Evolutionary conservation across 371 early-diverging fungal species (phyloP).

Genomic region (Mortierella sp.): DNA sequence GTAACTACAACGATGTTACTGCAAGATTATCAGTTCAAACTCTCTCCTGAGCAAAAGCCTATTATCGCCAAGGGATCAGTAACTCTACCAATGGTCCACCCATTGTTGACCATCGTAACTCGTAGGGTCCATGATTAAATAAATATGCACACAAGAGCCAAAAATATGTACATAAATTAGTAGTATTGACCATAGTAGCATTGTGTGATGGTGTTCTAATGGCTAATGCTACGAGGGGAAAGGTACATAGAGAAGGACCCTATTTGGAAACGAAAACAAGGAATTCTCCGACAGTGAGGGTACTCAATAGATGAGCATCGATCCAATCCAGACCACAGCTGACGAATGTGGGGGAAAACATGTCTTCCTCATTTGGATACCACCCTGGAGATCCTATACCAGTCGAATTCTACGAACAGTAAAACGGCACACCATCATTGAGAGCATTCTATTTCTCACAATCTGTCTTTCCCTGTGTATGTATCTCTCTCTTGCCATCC

Average conservation of each 20-base stretch:
- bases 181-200: not conserved
- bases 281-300: not conserved
- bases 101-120: conserved; percentile 20
- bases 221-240: not conserved
- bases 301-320: not conserved
- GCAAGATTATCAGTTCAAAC: conserved; percentile 57
- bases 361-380: not conserved
- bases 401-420: not conserved
- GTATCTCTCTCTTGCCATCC: too few species aligned
- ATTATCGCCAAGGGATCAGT: conserved; percentile 27
- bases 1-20: conserved; percentile 62
- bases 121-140: not conserved
- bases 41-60: conserved; percentile 57
- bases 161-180: not conserved
- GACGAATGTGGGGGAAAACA: not conserved
- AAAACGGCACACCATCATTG: not conserved
- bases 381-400: not conserved
- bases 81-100: conserved; percentile 38
- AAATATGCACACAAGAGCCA: not conserved
- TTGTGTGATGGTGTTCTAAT: too few species aligned
- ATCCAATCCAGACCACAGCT: not conserved
- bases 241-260: not conserved
- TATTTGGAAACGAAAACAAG: not conserved
- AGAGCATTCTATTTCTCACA: not conserved
- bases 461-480: not conserved